A percentile compares a stretch with the other conserved stretches of the same genome.
These are phyloP conservation scores for Calonectria montana DNA, from an alignment of 2,329 filamentous ascomycete genomes.

Conservation along the genomic window DNA sequence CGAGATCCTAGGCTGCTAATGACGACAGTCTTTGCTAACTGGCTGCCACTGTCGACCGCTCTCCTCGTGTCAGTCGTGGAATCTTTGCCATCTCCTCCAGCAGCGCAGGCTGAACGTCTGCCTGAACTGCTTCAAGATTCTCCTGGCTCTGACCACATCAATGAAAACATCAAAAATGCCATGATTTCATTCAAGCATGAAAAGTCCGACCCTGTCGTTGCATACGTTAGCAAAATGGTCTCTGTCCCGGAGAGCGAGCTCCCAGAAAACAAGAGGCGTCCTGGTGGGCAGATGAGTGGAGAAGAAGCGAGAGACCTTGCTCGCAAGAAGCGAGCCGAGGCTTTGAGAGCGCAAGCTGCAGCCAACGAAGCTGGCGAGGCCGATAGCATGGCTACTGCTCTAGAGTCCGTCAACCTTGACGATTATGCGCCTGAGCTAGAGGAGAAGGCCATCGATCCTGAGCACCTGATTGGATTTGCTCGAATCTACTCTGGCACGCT, in stretches of 20 bases:
- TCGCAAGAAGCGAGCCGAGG: constrained; percentile 88
- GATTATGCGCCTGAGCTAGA: constrained; percentile 59
- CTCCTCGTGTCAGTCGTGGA: constrained; percentile 94
- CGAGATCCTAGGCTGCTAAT: constrained; percentile 86
- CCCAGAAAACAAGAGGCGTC: constrained; percentile 82
- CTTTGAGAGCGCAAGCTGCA: constrained; percentile 80
- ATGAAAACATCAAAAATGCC: constrained; percentile 77
- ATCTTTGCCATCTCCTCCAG: constrained; percentile 85
- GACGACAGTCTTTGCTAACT: constrained; percentile 86
- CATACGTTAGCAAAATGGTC: constrained; percentile 98
- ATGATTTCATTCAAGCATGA: constrained; percentile 83
- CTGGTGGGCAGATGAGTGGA: constrained; percentile 76
- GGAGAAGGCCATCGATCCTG: constrained; percentile 75
- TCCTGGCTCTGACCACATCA: constrained; percentile 79
- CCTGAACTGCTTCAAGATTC: constrained; percentile 83
- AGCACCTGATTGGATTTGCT: constrained; percentile 95
- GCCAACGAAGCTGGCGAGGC: constrained; percentile 61
- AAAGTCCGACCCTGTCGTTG: constrained; percentile 82
- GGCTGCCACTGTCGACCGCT: constrained; percentile 93
- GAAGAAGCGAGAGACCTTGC: constrained; percentile 93
- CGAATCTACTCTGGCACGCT: constrained; percentile 92
- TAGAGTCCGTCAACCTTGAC: constrained; percentile 71
- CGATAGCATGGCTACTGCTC: constrained; percentile 67
- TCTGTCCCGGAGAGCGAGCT: constrained; percentile 93
- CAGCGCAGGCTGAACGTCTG: constrained; percentile 83